These are phyloP conservation scores for Cylindrotheca closterium DNA, from an alignment of 108 stramenopile genomes.

Conservation along the genomic window DNA sequence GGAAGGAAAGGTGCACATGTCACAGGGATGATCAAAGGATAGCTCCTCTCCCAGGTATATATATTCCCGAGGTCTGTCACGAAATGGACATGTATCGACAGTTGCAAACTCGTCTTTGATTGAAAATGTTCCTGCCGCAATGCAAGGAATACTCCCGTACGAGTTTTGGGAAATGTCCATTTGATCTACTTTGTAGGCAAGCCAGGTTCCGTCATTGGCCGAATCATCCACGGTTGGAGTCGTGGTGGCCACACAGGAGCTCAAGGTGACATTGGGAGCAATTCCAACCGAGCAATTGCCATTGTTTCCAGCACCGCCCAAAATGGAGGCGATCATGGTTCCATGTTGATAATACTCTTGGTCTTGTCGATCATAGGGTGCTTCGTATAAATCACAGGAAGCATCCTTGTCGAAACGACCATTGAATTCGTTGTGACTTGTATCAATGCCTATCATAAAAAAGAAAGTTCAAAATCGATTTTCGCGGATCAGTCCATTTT, in stretches of 20 bases:
- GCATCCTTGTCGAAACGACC: conserved; percentile 22
- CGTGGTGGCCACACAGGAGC: conserved; percentile 5
- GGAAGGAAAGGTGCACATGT: conserved; percentile 1
- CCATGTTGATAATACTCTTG: too few relatives aligned
- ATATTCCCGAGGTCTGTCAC: neutral
- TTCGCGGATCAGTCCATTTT: too few relatives aligned
- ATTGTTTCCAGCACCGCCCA: conserved; percentile 20
- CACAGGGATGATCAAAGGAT: conserved; percentile 1
- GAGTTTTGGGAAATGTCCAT: conserved; percentile 42
- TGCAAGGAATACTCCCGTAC: conserved; percentile 17
- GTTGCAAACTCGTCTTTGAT: neutral
- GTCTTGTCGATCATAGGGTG: too few relatives aligned
- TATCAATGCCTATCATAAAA: conserved; percentile 32
- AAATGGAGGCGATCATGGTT: conserved; percentile 14
- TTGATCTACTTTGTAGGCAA: conserved; percentile 17
- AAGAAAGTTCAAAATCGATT: too few relatives aligned
- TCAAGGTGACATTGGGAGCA: conserved; percentile 20
- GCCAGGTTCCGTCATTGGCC: too few relatives aligned
- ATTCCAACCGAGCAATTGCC: conserved; percentile 22
- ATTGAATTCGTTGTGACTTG: conserved; percentile 25
- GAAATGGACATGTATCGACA: neutral
- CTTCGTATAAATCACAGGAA: conserved; percentile 25
- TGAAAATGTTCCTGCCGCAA: neutral
- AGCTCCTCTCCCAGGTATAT: conserved; percentile 7
- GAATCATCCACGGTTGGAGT: neutral